phyloP scores from a whole-genome alignment of 2,329 filamentous ascomycete species.

The Xylaria sp. region DNA sequence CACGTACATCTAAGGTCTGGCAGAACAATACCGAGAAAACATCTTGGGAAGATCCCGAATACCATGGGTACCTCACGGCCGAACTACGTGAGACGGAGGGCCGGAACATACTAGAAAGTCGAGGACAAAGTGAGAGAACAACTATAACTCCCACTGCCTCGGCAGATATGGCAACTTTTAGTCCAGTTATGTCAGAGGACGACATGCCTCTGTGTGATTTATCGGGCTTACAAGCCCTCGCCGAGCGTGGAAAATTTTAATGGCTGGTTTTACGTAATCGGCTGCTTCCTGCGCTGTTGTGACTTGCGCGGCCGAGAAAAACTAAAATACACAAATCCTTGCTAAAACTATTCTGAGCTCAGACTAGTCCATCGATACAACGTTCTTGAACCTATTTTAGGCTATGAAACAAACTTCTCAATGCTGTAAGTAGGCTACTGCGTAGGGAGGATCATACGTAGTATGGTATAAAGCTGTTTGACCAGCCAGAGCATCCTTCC shows the following conservation, averaged over 20 bases:
- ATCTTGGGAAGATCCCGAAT: conserved; percentile 26
- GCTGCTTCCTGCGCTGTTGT: neutral
- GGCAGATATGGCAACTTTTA: conserved; percentile 37
- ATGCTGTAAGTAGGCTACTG: too few relatives aligned
- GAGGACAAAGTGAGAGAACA: conserved; percentile 8
- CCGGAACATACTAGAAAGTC: neutral
- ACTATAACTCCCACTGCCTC: conserved; percentile 10
- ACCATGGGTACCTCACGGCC: conserved; percentile 23
- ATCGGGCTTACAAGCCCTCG: conserved; percentile 41
- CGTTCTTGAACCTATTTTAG: neutral
- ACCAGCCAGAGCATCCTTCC: neutral
- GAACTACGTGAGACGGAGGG: neutral
- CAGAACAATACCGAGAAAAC: conserved; percentile 38
- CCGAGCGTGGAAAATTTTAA: conserved; percentile 30
- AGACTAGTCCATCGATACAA: neutral
- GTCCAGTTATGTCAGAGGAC: conserved; percentile 26
- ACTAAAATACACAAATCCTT: neutral
- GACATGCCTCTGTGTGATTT: conserved; percentile 42
- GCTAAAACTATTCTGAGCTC: neutral
- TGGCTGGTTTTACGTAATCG: neutral
- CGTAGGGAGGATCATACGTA: neutral
- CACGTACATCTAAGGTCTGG: conserved; percentile 35
- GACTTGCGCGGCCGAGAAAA: conserved; percentile 2
- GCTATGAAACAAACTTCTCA: neutral
- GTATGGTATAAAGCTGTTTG: neutral